phyloP scores from a whole-genome alignment of 306 rosid genomes.

The Pueraria montana region DNA sequence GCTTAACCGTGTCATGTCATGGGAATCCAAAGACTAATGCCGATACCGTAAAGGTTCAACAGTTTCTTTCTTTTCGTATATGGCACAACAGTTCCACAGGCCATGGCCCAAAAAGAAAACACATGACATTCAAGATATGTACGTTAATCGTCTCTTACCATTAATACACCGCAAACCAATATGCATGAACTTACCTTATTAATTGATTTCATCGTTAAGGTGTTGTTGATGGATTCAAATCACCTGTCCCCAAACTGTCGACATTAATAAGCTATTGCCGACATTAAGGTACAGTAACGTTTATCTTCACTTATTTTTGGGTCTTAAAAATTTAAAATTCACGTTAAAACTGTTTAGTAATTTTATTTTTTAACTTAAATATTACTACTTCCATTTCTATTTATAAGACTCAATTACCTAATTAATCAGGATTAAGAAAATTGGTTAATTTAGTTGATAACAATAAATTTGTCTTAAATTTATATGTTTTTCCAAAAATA shows the following conservation, averaged over 20 bases:
- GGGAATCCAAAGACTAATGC: conserved; percentile 52
- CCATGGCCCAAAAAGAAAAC: conserved; percentile 10
- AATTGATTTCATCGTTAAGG: neutral
- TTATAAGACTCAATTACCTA: no score
- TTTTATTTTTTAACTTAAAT: neutral
- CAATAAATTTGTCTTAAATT: no score
- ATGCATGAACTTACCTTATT: conserved; percentile 12
- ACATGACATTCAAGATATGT: conserved; percentile 4
- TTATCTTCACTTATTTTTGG: neutral
- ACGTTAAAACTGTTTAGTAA: neutral
- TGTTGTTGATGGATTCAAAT: neutral
- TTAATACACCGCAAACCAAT: neutral
- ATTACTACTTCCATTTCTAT: no score
- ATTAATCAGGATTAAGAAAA: no score
- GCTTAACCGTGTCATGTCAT: conserved; percentile 7
- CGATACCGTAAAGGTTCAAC: neutral
- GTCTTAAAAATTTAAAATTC: neutral
- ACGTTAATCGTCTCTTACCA: neutral
- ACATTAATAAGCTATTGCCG: conserved; percentile 14
- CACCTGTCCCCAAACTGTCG: neutral
- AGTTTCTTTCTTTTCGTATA: neutral
- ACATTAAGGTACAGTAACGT: neutral
- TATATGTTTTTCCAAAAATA: no score
- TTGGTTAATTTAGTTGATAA: no score
- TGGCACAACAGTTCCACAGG: neutral